Base-by-base conservation (phyloP, 257 asterid species). In the Ocimum tenuiflorum region DNA sequence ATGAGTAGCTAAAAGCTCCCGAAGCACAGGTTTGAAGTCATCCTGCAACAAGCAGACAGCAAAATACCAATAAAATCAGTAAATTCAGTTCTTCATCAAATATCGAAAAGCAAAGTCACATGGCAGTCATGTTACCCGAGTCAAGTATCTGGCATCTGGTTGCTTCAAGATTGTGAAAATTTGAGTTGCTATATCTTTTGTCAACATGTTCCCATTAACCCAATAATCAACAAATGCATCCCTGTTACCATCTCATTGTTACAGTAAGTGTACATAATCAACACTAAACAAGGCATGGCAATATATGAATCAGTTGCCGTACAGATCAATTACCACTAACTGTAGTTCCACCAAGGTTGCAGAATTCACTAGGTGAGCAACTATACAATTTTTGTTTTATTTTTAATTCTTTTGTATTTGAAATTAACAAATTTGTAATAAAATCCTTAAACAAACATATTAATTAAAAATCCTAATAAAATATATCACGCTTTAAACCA, bases 1-100 rank as follows among this genome's bases (percentile, higher is more conserved):
- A 85, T 94, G 99, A 75, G 97, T 84, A 60, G 94, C 81, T 88
- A 94, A 77, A 72, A 94, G 95, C 64, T 94, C 99, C 67, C 85
- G 94, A 81, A 94, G 96, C 65, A 94, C 77, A 58, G 96, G 92
- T 68, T 90, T 94, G 82, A 94, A 90, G 81, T 90, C 97, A 72
- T 85, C 96, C 99, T 94, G 56, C 51, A 56, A 66, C 77, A 69
- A 69, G 72, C 43, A 38, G 14, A 65, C 36, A 75, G 12, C 50
- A 59, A 50, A 68, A 61, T 60, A 64, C 53, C 43, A 23, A 46
- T 49, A 68, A 65, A 35, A 65, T 63, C 50, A 45, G 29, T 63
- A 50, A 55, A 69, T 49, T 23, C 38, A 64, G 48, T 3, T 41
- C 11, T 31, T 24, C 17, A 57, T 38, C 48, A 63, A 48, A 43